These are phyloP conservation scores for Hyphodiscus hymeniophilus DNA, from an alignment of 495 filamentous ascomycete species.

Conservation along the genomic window DNA sequence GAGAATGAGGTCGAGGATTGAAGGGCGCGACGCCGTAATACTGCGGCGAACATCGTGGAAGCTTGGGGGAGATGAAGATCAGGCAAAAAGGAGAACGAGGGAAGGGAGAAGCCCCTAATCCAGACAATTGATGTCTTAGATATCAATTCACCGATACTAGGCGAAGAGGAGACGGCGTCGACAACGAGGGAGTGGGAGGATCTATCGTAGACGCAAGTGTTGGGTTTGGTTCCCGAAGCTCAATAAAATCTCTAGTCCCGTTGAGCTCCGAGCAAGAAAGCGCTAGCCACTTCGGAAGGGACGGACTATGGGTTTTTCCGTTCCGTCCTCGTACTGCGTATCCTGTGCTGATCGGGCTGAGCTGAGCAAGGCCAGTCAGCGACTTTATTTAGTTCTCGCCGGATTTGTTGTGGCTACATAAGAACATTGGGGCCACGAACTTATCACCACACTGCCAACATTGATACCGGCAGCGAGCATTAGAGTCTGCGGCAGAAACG, in stretches of 20 bases:
- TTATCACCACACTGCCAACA: not conserved
- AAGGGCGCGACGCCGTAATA: constrained; percentile 45
- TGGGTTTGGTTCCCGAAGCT: not conserved
- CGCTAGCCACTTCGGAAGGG: no score
- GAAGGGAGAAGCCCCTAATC: constrained; percentile 15
- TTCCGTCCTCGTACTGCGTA: no score
- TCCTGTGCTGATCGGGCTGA: no score
- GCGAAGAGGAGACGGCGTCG: constrained; percentile 4
- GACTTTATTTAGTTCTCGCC: not conserved
- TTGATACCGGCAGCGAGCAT: no score
- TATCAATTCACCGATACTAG: constrained; percentile 9
- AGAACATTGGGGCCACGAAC: no score
- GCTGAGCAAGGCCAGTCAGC: no score
- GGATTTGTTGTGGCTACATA: no score
- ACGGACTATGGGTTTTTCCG: no score
- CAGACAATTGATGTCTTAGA: constrained; percentile 24
- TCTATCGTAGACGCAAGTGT: not conserved
- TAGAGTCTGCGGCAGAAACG: not conserved
- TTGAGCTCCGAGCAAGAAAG: no score
- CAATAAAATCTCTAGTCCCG: no score
- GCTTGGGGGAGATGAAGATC: constrained; percentile 13
- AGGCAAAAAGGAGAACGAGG: constrained; percentile 25
- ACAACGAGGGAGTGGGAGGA: not conserved
- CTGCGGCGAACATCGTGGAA: constrained; percentile 44
- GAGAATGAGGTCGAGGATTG: constrained; percentile 35